Conservation (phyloP, 164 flowering plant genomes). For the Litsea cubeba region DNA sequence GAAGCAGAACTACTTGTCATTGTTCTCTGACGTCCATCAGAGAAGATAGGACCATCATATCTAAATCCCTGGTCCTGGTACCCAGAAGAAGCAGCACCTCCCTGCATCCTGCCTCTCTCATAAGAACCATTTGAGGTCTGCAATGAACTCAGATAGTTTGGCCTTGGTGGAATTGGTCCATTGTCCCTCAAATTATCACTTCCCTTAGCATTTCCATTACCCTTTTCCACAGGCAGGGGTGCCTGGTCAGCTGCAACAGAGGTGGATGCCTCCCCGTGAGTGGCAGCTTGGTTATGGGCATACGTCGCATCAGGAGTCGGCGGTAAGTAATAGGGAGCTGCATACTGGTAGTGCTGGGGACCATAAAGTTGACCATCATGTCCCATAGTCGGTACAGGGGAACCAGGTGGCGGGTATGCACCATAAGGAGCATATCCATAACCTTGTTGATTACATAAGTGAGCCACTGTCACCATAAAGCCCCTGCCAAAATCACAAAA, state of each 20-base stretch:
- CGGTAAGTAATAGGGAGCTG: slow-evolving; percentile 53
- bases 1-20: slow-evolving; percentile 23
- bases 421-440: slow-evolving; percentile 74
- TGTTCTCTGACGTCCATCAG: slow-evolving; percentile 43
- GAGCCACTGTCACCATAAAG: slow-evolving; percentile 66
- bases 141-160: slow-evolving; percentile 32
- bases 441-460: slow-evolving; percentile 55
- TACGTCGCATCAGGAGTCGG: slow-evolving; percentile 36
- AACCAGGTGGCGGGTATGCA: slow-evolving; percentile 59
- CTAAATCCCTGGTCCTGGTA: slow-evolving; percentile 54
- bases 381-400: slow-evolving; percentile 69
- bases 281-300: slow-evolving; percentile 26
- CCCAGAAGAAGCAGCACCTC: slow-evolving; percentile 41
- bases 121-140: slow-evolving; percentile 38
- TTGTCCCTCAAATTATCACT: slow-evolving; percentile 38
- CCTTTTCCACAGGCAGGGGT: slow-evolving; percentile 42
- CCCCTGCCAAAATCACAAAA: slow-evolving; percentile 31
- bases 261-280: slow-evolving; percentile 38
- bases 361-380: slow-evolving; percentile 80
- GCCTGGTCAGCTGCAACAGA: slow-evolving; percentile 46
- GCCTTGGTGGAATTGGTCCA: slow-evolving; percentile 31
- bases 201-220: slow-evolving; percentile 34
- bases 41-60: slow-evolving; percentile 37
- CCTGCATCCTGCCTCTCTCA: slow-evolving; percentile 38
- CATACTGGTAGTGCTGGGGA: slow-evolving; percentile 77